A percentile compares a stretch with the other conserved stretches of the same genome.
Evolutionary conservation across 2,329 filamentous ascomycete species (phyloP).

Genomic region (Penicillium hesseltinei): DNA sequence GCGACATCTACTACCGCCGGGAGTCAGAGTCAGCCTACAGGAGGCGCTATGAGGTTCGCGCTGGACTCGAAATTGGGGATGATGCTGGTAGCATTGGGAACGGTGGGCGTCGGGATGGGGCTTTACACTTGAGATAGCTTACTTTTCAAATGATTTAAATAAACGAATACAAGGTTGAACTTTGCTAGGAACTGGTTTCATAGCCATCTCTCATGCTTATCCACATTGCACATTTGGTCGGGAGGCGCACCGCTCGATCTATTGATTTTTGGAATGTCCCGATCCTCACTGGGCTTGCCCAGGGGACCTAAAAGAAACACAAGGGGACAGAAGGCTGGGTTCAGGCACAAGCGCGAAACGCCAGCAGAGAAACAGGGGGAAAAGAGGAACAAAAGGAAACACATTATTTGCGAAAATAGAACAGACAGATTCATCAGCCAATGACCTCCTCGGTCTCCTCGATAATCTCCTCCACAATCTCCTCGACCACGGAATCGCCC

Average conservation of each 20-base stretch:
- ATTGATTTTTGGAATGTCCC: constrained; percentile 29
- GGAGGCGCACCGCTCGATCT: constrained; percentile 25
- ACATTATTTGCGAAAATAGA: constrained; percentile 34
- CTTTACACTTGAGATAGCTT: constrained; percentile 10
- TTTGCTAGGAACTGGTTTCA: constrained; percentile 19
- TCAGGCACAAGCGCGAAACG: constrained; percentile 22
- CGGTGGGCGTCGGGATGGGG: constrained; percentile 15
- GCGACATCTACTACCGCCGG: constrained; percentile 4
- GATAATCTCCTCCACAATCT: constrained; percentile 80
- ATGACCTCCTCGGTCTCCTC: constrained; percentile 79
- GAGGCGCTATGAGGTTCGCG: constrained; percentile 4
- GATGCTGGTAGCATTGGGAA: constrained; percentile 11
- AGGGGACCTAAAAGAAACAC: constrained; percentile 28
- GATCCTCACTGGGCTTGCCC: constrained; percentile 20
- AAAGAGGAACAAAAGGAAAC: constrained; percentile 27
- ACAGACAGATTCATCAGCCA: constrained; percentile 33
- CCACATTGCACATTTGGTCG: constrained; percentile 30
- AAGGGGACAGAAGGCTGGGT: constrained; percentile 29
- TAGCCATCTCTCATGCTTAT: constrained; percentile 33
- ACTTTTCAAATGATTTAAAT: background rate
- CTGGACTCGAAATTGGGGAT: constrained; percentile 6
- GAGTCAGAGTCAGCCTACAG: constrained; percentile 4
- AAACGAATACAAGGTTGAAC: constrained; percentile 6
- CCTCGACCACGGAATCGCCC: constrained; percentile 77
- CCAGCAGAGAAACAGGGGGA: constrained; percentile 24